phyloP scores from a whole-genome alignment of 1,284 basidiomycete species.

The Ganoderma leucocontextum region DNA sequence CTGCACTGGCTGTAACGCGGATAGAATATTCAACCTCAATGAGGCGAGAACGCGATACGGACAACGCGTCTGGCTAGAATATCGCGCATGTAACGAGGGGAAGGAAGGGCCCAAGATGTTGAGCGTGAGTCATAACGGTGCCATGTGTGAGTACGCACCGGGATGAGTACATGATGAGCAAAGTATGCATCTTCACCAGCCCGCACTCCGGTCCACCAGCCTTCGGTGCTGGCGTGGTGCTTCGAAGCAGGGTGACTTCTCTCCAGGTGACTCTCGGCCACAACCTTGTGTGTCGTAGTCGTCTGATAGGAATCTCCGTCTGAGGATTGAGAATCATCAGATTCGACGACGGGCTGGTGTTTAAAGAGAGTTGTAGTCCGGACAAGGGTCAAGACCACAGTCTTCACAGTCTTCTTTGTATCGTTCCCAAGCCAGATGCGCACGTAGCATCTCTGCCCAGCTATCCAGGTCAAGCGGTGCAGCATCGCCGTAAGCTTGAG shows the following conservation, averaged over 20 bases:
- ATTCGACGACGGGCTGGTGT: conserved; percentile 55
- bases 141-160: conserved; percentile 61
- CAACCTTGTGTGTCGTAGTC: conserved; percentile 66
- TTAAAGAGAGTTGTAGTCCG: conserved; percentile 79
- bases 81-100: background rate
- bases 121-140: conserved; percentile 12
- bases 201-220: conserved; percentile 88
- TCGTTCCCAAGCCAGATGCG: conserved; percentile 78
- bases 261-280: conserved; percentile 72
- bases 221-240: conserved; percentile 81
- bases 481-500: conserved; percentile 79
- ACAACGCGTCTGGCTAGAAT: conserved; percentile 73
- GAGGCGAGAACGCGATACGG: conserved; percentile 77
- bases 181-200: conserved; percentile 69
- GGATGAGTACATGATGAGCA: conserved; percentile 71
- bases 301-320: conserved; percentile 69
- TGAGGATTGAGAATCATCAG: conserved; percentile 38
- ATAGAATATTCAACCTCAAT: conserved; percentile 85
- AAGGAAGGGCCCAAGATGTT: background rate
- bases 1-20: conserved; percentile 74
- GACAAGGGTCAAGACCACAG: conserved; percentile 72
- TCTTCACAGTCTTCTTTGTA: conserved; percentile 78
- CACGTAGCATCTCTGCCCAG: conserved; percentile 85
- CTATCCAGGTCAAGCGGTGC: conserved; percentile 84
- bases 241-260: conserved; percentile 70